Evolutionary conservation across 1,284 basidiomycete species (phyloP), one percentile per base, ranked within the genome.

Genomic region (Puccinia triticina): DNA sequence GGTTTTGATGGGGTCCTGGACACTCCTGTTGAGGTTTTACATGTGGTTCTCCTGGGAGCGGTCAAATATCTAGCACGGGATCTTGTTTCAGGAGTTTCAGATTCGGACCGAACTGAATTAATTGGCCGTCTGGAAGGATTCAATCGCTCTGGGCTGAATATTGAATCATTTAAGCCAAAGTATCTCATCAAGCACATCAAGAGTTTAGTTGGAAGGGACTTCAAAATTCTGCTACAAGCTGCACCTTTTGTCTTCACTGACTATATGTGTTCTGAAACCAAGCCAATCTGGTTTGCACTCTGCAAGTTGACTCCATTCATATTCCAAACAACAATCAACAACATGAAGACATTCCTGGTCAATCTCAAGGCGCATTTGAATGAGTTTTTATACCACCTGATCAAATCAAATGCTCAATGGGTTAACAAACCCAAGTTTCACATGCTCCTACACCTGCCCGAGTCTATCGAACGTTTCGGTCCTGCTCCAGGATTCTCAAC

Each of bases 21-120:
- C n/a, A 71, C 69, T 12, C 69, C n/a, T 10, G 69, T 71, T 0
- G 87, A 88, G 82, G 86, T 88, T 10, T 84, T 88, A 1, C 88
- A 88, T 84, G 86, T 87, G 0, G 40, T 71, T 5, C 5, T 50
- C 48, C 16, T 50, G 3, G 48, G 48, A 16, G 48, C 18, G 16
- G 69, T 8, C 4, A 71, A 71, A 40, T 71, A 71, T 43, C 34
- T 71, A 4, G 29, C 29, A 5, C 40, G 34, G 2, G n/a, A 71
- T 23, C 0, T 26, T 4, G 40, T 88, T 0, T 26, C 37, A 7
- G 77, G 83, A 7, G 84, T 84, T 12, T 84, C 82, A 37, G 59
- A 61, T 5, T 16, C 14, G 11, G 12, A 40, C 12, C 21, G n/a
- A 16, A 21, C 40, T 37, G 18, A 26, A 23, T 0, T 71, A 18